Evolutionary conservation across 1,139 yeast genomes (phyloP).

Genomic region (Suhomyces terraborum): DNA sequence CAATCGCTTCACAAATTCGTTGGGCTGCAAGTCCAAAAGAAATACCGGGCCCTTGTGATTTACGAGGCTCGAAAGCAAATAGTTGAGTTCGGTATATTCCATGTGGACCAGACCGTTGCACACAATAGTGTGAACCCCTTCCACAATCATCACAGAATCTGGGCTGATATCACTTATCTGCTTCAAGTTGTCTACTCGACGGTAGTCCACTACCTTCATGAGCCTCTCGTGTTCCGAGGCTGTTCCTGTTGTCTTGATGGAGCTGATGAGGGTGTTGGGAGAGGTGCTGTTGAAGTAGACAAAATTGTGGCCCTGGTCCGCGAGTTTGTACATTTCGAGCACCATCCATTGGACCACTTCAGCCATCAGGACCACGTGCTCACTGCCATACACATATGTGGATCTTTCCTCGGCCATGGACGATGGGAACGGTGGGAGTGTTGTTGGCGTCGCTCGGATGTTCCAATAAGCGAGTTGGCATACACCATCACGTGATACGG

Average conservation of each 20-base stretch:
- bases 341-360: slow-evolving; percentile 4
- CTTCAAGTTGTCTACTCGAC: slow-evolving; percentile 8
- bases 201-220: slow-evolving; percentile 13
- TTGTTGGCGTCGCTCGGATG: too few species aligned
- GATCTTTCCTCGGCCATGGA: not conserved
- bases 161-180: not conserved
- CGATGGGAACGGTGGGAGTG: not conserved
- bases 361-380: not conserved
- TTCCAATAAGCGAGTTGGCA: not conserved
- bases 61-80: slow-evolving; percentile 7
- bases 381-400: slow-evolving; percentile 5
- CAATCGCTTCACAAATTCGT: slow-evolving; percentile 9
- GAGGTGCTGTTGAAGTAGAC: slow-evolving; percentile 15
- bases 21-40: slow-evolving; percentile 9
- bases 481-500: not conserved
- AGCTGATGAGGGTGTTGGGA: slow-evolving; percentile 11
- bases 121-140: slow-evolving; percentile 12
- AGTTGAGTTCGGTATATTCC: slow-evolving; percentile 12
- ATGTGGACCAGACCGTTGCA: slow-evolving; percentile 5
- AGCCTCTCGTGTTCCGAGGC: slow-evolving; percentile 3
- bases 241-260: not conserved
- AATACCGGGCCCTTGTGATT: slow-evolving; percentile 3
- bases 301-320: not conserved
- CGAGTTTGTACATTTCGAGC: slow-evolving; percentile 1
- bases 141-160: slow-evolving; percentile 8